Evolutionary conservation across 2,329 filamentous ascomycete species (phyloP), one percentile per base, ranked within the genome.

Genomic region (Cadophora sp.): DNA sequence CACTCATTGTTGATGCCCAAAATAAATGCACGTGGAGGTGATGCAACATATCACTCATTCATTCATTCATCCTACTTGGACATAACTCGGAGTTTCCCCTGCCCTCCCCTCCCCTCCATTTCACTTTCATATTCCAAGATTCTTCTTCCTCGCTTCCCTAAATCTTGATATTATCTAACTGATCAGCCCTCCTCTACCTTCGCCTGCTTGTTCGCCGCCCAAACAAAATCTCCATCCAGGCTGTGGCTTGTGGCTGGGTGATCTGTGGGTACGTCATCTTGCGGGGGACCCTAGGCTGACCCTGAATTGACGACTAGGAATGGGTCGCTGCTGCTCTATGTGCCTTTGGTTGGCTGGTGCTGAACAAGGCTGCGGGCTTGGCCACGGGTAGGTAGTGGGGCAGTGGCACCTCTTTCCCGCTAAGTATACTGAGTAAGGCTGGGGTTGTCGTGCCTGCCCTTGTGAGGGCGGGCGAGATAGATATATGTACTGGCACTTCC

Each of bases 331-430:
- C 7, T 9, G 34, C 34, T 8, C 34, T 37, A n/a, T 55, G 24
- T 34, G 29, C 14, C n/a, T 22, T 37, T 58, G 16, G 26, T 27
- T 55, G 16, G n/a, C 24, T 19, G 31, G 12, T 40, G 22, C n/a
- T n/a, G n/a, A n/a, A 29, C 58, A 61, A 61, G 58, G 58, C 58
- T 61, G 58, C 34, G n/a, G 22, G 34, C 58, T 61, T 61, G 58
- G 58, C 37, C 11, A 8, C n/a, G 14, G 16, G 8, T 31, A 2
- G 16, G n/a, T n/a, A n/a, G 34, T 12, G 8, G 5, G 40, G 40
- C 40, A 43, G 12, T 43, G 40, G 40, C 40, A 43, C 40, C 19
- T 14, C 12, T 43, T 43, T 4, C 40, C 40, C 12, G 16, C 40
- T 19, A 43, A 34, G 31, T 34, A 11, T 5, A 11, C 31, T 34